Evolutionary conservation across 1,284 basidiomycete species (phyloP).

Genomic region (Earliella scabrosa): DNA sequence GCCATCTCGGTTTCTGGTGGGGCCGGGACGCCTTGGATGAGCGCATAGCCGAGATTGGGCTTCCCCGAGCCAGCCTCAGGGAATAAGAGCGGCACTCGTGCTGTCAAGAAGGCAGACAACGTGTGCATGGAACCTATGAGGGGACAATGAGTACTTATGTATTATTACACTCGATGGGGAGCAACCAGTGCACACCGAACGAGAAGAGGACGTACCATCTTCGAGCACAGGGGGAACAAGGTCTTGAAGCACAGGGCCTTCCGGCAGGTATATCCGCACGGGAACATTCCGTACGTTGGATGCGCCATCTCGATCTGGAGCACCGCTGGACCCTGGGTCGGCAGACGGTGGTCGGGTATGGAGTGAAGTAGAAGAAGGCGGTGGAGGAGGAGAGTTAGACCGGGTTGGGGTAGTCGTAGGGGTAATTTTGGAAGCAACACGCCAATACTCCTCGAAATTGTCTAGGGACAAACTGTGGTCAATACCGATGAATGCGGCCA

Average conservation of each 20-base stretch:
- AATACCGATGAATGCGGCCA: neutral
- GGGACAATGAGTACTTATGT: neutral
- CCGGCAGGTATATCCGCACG: conserved; percentile 88
- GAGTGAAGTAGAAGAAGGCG: conserved; percentile 53
- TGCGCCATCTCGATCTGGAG: conserved; percentile 71
- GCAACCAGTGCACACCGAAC: too few species aligned
- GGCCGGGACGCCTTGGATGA: conserved; percentile 88
- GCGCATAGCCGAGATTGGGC: conserved; percentile 61
- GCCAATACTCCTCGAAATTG: conserved; percentile 95
- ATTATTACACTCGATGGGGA: neutral
- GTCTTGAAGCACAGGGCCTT: conserved; percentile 91
- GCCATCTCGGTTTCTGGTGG: conserved; percentile 90
- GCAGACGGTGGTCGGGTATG: conserved; percentile 72
- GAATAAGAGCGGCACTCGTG: conserved; percentile 71
- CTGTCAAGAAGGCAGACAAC: conserved; percentile 60
- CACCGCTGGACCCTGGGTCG: conserved; percentile 53
- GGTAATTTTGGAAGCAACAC: conserved; percentile 87
- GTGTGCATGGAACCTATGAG: conserved; percentile 60
- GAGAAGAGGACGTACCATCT: conserved; percentile 50
- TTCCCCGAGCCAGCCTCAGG: conserved; percentile 41
- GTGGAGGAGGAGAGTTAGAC: conserved; percentile 55
- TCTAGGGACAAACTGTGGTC: conserved; percentile 49
- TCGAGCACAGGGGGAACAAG: conserved; percentile 79
- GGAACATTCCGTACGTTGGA: conserved; percentile 88
- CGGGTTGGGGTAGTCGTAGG: conserved; percentile 63